Evolutionary conservation across 1,284 basidiomycete genomes (phyloP), one percentile per base, ranked within the genome.

Genomic region (Malassezia caprae): DNA sequence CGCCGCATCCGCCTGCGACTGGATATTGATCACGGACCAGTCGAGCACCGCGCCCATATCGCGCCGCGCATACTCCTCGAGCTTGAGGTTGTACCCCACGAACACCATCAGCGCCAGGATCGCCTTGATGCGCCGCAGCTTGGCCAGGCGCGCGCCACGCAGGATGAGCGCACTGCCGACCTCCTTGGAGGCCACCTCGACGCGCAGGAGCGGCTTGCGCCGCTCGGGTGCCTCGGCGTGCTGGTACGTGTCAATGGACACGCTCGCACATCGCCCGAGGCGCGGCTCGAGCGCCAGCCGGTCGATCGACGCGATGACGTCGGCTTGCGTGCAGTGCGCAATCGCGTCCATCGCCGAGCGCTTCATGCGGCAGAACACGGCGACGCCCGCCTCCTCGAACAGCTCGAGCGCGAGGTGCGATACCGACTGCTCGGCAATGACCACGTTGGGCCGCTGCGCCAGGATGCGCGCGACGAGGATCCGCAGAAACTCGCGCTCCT

Each of bases 121-220:
- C 68, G 86, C 85, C 79, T 99, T 99, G 72, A 98, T 81, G 39
- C 85, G 84, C 48, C 81, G 81, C 51, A 99, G 78, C 1, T 83
- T 86, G 34, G 83, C 82, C 54, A 86, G 79, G 68, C 90, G 82
- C 10, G 83, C 90, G n/a, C 94, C 94, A 40, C 94, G 82, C 24
- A 99, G 76, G 26, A 98, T 81, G 62, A 99, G 85, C 0, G 91
- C 96, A 64, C 90, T 94, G 0, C 91, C 90, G 78, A 90, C 86
- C 63, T 93, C 88, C 49, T 83, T 82, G 67, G 83, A 85, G 67
- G 90, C 93, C 0, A 93, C 94, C 42, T 68, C 67, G 69, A 99
- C 96, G 1, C 93, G 84, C 88, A 98, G 91, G 70, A 90, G 87
- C 0, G 90, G 90, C 78, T 98, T 98, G 52, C 93, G 81, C 35